Evolutionary conservation across 1,284 basidiomycete genomes (phyloP).

Genomic region (Taiwanofungus camphoratus): DNA sequence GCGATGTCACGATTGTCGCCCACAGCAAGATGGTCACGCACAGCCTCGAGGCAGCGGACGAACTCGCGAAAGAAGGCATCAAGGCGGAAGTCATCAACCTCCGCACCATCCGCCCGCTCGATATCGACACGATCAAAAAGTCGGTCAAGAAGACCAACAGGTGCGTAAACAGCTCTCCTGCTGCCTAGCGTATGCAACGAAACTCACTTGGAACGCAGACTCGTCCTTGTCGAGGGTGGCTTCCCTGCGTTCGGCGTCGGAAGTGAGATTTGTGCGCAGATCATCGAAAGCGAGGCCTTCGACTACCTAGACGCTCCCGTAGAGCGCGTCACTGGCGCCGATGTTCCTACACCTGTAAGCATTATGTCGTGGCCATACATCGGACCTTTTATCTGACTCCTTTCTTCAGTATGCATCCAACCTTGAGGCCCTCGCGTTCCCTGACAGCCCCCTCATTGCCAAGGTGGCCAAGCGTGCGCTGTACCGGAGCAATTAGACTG

Average conservation of each 20-base stretch:
- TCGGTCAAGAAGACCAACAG: conserved; percentile 99
- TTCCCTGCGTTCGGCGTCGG: conserved; percentile 99
- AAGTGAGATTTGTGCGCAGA: conserved; percentile 95
- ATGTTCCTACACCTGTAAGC: conserved; percentile 92
- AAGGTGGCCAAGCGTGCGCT: conserved; percentile 92
- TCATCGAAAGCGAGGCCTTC: conserved; percentile 93
- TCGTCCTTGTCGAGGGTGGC: conserved; percentile 95
- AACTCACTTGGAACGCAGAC: conserved; percentile 34
- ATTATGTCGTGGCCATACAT: conserved; percentile 1
- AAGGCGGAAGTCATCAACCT: conserved; percentile 99
- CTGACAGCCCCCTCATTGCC: conserved; percentile 79
- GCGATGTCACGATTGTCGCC: conserved; percentile 93
- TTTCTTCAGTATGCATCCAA: conserved; percentile 75
- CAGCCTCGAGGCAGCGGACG: conserved; percentile 89
- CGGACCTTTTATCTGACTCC: conserved; percentile 5
- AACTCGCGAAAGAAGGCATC: conserved; percentile 92
- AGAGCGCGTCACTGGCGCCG: conserved; percentile 96
- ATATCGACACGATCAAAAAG: conserved; percentile 93
- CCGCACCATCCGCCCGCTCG: conserved; percentile 90
- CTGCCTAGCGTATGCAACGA: background rate
- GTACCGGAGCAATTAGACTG: conserved; percentile 71
- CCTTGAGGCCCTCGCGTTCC: conserved; percentile 89
- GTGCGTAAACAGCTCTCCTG: conserved; percentile 30
- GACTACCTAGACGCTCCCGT: conserved; percentile 97
- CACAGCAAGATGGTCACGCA: conserved; percentile 97